Evolutionary conservation across 2,329 filamentous ascomycete species (phyloP), one percentile per base, ranked within the genome.

Genomic region (Phyllosticta citribraziliensis): DNA sequence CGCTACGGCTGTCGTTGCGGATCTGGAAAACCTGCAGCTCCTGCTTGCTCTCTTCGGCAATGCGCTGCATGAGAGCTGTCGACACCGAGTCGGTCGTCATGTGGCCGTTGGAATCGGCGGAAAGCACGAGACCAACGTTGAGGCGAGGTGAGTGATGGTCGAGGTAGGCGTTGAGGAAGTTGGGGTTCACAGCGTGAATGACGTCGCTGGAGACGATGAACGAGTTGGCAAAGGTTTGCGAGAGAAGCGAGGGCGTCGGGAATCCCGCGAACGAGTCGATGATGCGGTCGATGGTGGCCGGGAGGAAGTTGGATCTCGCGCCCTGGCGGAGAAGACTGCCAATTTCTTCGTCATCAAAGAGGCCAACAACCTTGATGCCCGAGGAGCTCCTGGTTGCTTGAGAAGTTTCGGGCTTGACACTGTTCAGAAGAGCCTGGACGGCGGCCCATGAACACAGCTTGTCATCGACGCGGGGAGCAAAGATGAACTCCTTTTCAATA

Each of bases 301-400:
- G 88, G 62, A 97, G 82, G 78, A 97, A 95, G 78, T 97, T 97
- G 61, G 89, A 87, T 58, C 84, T 82, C 5, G 94, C 94, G 63
- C 94, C 94, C 76, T 97, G 93, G 61, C 93, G 88, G 57, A 97
- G 84, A 9, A 91, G 80, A 25, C 89, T 95, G 63, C 94, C 94
- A 64, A 99, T 96, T 74, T 99, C 94, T 74, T 99, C 94, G 69
- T 97, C 89, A 71, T 97, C 94, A 70, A 97, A 97, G 68, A 97
- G 86, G n/a, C 88, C 91, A 40, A 94, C 89, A 60, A 97, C 80
- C 76, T 95, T 95, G 74, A 97, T 85, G 59, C 87, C 83, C n/a
- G 86, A 82, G 63, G 87, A 82, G 10, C 78, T 72, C 1, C 82
- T 77, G 52, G 70, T 66, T 20, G 74, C 66, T n/a, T 47, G 40